These are phyloP conservation scores for Picea glauca DNA, from an alignment of 75 land plant genomes.

Conservation along the genomic window DNA sequence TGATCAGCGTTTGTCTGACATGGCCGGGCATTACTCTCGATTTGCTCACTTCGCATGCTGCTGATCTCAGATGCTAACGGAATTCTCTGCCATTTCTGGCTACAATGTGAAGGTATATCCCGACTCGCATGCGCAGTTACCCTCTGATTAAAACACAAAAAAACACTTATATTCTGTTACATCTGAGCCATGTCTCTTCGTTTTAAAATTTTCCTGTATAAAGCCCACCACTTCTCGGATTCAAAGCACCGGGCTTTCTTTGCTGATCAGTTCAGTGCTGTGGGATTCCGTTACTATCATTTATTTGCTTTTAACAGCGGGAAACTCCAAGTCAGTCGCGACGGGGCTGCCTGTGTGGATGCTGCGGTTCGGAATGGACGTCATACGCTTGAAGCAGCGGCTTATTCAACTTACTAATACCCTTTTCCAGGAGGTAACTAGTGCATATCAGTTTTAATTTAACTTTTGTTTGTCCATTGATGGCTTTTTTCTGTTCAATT, in stretches of 20 bases:
- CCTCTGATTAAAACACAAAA: background rate
- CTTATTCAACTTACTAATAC: slow-evolving; percentile 21
- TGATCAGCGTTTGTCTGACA: background rate
- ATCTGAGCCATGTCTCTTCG: background rate
- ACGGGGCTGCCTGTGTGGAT: background rate
- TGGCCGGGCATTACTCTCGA: background rate
- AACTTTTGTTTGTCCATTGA: too few species aligned
- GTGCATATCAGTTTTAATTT: background rate
- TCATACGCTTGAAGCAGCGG: too few species aligned
- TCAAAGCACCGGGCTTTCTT: background rate
- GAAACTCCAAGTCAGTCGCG: background rate
- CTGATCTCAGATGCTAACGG: background rate
- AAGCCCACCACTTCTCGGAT: background rate
- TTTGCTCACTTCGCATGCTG: slow-evolving; percentile 4
- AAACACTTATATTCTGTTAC: background rate
- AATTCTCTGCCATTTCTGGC: background rate
- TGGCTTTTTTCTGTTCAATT: background rate
- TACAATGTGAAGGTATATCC: background rate
- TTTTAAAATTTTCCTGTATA: background rate
- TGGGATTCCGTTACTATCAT: background rate
- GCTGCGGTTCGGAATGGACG: too few species aligned
- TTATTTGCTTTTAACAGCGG: background rate
- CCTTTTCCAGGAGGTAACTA: slow-evolving; percentile 36
- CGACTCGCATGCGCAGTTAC: background rate
- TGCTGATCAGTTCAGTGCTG: background rate